Percentiles rank a stretch among this genome's conserved stretches.
phyloP scores from a whole-genome alignment of 2,329 filamentous ascomycete genomes.

The Neurospora sp. region DNA sequence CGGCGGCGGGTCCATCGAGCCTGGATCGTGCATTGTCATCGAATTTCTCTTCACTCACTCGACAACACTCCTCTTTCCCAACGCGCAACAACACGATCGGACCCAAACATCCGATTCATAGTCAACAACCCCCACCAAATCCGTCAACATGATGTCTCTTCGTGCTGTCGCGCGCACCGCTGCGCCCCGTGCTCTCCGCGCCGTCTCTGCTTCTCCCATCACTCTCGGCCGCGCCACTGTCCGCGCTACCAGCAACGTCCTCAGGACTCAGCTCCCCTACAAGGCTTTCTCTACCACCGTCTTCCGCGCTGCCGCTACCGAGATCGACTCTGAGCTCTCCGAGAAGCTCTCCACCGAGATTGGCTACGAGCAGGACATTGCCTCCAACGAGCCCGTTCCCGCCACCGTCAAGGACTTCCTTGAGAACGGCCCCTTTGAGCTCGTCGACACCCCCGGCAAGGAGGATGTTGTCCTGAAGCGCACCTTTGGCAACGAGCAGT shows the following conservation, averaged over 20 bases:
- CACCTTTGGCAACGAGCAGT: constrained; percentile 82
- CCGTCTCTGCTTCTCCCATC: constrained; percentile 41
- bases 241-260: constrained; percentile 35
- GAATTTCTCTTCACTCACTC: not conserved
- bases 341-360: constrained; percentile 81
- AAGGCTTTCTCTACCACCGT: constrained; percentile 40
- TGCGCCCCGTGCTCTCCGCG: constrained; percentile 53
- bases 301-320: constrained; percentile 32
- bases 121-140: constrained; percentile 1
- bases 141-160: constrained; percentile 56
- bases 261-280: constrained; percentile 32
- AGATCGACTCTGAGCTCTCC: constrained; percentile 68
- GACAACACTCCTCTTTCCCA: not conserved
- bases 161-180: constrained; percentile 51
- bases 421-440: constrained; percentile 73
- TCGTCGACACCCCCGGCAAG: constrained; percentile 71
- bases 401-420: constrained; percentile 79
- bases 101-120: not conserved
- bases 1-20: not conserved
- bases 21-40: not conserved
- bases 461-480: constrained; percentile 82
- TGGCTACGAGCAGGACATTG: constrained; percentile 72
- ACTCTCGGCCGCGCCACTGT: constrained; percentile 35
- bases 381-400: constrained; percentile 60
- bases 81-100: not conserved